Conservation (phyloP, 768 basidiomycete genomes). For the Lactifluus subvellereus region DNA sequence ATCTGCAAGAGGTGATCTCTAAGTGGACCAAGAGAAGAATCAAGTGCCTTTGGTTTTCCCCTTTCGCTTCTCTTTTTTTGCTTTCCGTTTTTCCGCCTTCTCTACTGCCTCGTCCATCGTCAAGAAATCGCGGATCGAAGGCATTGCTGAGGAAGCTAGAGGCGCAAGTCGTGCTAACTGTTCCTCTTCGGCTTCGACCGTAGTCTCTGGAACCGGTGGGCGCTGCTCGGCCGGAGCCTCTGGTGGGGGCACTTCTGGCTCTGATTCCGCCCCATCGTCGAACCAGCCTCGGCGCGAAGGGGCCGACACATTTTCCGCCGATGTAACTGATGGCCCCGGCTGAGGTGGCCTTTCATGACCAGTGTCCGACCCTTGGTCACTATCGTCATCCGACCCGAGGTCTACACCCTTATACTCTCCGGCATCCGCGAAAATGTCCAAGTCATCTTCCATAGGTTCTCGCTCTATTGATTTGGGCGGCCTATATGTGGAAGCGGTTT, state of each 20-base stretch:
- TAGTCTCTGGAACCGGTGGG: slow-evolving; percentile 36
- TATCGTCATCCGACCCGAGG: slow-evolving; percentile 40
- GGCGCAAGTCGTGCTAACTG: slow-evolving; percentile 57
- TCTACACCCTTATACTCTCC: slow-evolving; percentile 77
- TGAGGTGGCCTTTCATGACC: not conserved
- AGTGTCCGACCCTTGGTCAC: slow-evolving; percentile 10
- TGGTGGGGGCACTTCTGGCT: slow-evolving; percentile 2
- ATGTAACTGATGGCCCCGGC: not conserved
- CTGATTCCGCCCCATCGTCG: slow-evolving; percentile 1
- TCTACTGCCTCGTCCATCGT: slow-evolving; percentile 67
- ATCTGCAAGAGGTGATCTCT: not conserved
- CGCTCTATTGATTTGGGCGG: slow-evolving; percentile 30
- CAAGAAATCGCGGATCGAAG: slow-evolving; percentile 78
- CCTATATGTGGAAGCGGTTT: slow-evolving; percentile 10
- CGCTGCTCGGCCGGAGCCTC: not conserved
- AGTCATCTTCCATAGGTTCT: slow-evolving; percentile 51
- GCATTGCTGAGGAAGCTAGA: slow-evolving; percentile 71
- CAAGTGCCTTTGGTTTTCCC: slow-evolving; percentile 35
- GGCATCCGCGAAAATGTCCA: slow-evolving; percentile 84
- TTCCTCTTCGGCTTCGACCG: slow-evolving; percentile 41
- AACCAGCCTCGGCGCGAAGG: slow-evolving; percentile 16
- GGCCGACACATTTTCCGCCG: not conserved
- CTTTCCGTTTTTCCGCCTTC: slow-evolving; percentile 59
- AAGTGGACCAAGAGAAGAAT: not conserved
- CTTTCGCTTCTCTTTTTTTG: slow-evolving; percentile 73